Base-by-base conservation (phyloP, 495 filamentous ascomycete species). In the Penicilliopsis zonata region DNA sequence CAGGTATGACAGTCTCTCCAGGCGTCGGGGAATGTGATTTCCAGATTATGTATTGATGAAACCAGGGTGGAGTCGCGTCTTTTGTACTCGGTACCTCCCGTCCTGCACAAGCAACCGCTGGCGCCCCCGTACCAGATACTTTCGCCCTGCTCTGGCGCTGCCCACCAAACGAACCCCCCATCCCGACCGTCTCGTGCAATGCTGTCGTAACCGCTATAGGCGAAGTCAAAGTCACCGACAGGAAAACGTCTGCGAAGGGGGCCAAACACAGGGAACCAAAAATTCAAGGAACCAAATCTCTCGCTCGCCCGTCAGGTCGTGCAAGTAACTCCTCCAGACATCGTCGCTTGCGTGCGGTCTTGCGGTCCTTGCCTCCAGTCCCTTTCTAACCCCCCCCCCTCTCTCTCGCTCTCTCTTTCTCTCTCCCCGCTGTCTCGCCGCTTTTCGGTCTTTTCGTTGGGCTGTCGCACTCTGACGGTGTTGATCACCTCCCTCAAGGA, bases 361-460 rank as follows among this genome's bases (percentile, higher is more conserved):
- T n/a, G 30, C 42, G 28, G 18, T 31, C 31, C 40, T 44, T 35
- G 40, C 38, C 23, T 9, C 13, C 22, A 9, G 35, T 38, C 27
- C 31, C 28, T 41, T 28, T 30, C 35, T 29, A 35, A 27, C 14
- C 14, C 14, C 38, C 32, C 37, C 34, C 34, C 28, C 33, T 34
- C 13, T 28, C 41, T 35, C 40, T 44, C 31, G 40, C 38, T 24
- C 6, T 16, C 22, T 14, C 31, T 38, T 22, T 31, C 28, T 41
- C 22, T 30, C 35, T 29, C 32, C n/a, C 14, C 14, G n/a, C 38
- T 30, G 34, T 31, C 34, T 26, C 41, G 40, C 35, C 34, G 41
- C 37, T 40, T 25, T 33, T 46, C 39, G 37, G 46, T 39, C 25
- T n/a, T n/a, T 27, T 41, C 34, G 46, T 49, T 49, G 46, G 46